Evolutionary conservation across 305 asterid species (phyloP).

Genomic region (Plantago coronopus): DNA sequence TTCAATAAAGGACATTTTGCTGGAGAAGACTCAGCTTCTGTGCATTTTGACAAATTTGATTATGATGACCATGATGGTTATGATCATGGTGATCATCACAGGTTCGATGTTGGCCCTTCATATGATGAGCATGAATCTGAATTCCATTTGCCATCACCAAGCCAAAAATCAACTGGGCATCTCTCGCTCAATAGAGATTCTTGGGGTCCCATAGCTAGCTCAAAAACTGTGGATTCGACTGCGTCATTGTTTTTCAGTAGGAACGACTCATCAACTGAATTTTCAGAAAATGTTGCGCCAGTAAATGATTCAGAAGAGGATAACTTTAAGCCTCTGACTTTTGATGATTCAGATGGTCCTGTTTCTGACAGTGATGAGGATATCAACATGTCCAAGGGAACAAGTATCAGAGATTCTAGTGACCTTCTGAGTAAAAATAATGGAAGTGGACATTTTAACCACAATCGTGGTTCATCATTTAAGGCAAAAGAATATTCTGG

Average conservation of each 20-base stretch:
- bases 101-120: slow-evolving; percentile 35
- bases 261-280: slow-evolving; percentile 33
- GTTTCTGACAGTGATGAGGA: slow-evolving; percentile 48
- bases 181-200: slow-evolving; percentile 22
- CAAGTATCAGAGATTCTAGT: slow-evolving; percentile 22
- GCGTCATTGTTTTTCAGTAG: slow-evolving; percentile 24
- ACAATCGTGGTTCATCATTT: slow-evolving; percentile 24
- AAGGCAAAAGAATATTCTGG: slow-evolving; percentile 20
- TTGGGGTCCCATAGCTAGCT: slow-evolving; percentile 35
- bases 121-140: slow-evolving; percentile 41
- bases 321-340: slow-evolving; percentile 32
- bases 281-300: slow-evolving; percentile 29
- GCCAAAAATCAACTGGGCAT: slow-evolving; percentile 32
- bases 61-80: slow-evolving; percentile 50
- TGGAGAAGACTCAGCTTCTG: slow-evolving; percentile 41
- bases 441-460: slow-evolving; percentile 10
- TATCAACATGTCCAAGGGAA: slow-evolving; percentile 22
- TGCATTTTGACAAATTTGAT: slow-evolving; percentile 53
- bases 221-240: slow-evolving; percentile 28
- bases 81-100: slow-evolving; percentile 36
- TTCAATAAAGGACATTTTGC: slow-evolving; percentile 23
- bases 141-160: slow-evolving; percentile 34
- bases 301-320: slow-evolving; percentile 32
- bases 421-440: slow-evolving; percentile 23
- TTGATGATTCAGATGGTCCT: slow-evolving; percentile 56